Base-by-base conservation (phyloP, 108 stramenopile species). In the Seminavis robusta region DNA sequence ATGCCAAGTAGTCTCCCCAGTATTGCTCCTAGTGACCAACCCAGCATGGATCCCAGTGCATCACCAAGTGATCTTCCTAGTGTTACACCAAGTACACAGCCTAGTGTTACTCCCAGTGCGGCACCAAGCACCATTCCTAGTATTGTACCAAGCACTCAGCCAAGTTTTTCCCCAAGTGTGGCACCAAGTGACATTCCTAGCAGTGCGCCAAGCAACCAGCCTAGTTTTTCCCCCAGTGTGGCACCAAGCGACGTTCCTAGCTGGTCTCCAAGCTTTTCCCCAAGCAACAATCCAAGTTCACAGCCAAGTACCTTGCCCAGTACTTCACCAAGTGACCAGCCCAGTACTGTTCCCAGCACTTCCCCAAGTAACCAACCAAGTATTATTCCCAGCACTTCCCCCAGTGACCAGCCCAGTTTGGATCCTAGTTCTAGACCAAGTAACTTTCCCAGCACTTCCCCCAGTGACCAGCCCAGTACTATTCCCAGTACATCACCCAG, bases 21-120 rank as follows among this genome's bases (percentile, higher is more conserved):
- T 8, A 19, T 9, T 46, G 17, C 8, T 15, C 44, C 44, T 20
- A 46, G n/a, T 20, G 19, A 16, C 9, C n/a, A n/a, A 46, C 44
- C 44, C 9, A 46, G 44, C 44, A 9, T 19, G 44, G 13, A 46
- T 8, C 44, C 44, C 9, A 46, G n/a, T 20, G 16, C 8, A 8
- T 19, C 9, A 20, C 44, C 44, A 46, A 46, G n/a, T 19, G 17
- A 46, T 46, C 44, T 46, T 19, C 44, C 44, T 8, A 46, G 44
- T 46, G 11, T n/a, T n/a, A n/a, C n/a, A n/a, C n/a, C n/a, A n/a
- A n/a, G n/a, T n/a, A n/a, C n/a, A n/a, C n/a, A n/a, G n/a, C n/a
- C n/a, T n/a, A n/a, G n/a, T n/a, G n/a, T n/a, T n/a, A n/a, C n/a
- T n/a, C n/a, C n/a, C n/a, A n/a, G n/a, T n/a, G n/a, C n/a, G n/a